Base-by-base conservation (phyloP, 768 basidiomycete genomes). In the Russula virescens region DNA sequence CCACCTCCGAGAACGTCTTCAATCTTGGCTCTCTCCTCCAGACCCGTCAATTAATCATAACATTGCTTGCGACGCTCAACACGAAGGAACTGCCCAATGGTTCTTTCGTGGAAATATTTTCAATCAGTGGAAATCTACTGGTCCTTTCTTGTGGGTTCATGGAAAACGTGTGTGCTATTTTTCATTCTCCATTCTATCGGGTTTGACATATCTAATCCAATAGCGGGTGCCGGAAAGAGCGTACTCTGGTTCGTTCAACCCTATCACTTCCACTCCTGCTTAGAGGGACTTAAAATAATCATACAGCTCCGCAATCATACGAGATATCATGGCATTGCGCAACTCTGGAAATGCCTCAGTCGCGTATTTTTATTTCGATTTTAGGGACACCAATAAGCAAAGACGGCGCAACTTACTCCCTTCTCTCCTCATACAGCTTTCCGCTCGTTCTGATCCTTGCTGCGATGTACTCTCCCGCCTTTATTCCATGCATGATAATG, bases 401-500 rank as follows among this genome's bases (percentile, higher is more conserved):
- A 61, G 25, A 3, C 54, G 47, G n/a, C 46, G 19, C 38, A 38
- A 55, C 40, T 8, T 61, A 10, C 54, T 61, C 10, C 47, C 38
- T 5, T 61, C 60, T 3, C 46, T 61, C 40, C 46, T 61, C n/a
- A 35, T 61, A 13, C 60, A 61, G 19, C 47, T 61, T 49, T 40
- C 53, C 4, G 23, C 53, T 26, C 53, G 18, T 5, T 54, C 40
- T 5, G 18, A 54, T 42, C 40, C 40, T 23, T 28, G 40, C 13
- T 54, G 18, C 23, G 53, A 54, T 8, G 19, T 42, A 26, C 53
- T 54, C 40, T 49, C 54, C 18, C 38, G 14, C 18, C 26, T 61
- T 6, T 61, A 55, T 46, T 31, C 46, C 1, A 9, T 19, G n/a
- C 46, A 48, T 26, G 35, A 14, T 26, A 23, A 19, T n/a, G 60